Evolutionary conservation across 441 rosid genomes (phyloP), one percentile per base, ranked within the genome.

Genomic region (Viola pubescens): DNA sequence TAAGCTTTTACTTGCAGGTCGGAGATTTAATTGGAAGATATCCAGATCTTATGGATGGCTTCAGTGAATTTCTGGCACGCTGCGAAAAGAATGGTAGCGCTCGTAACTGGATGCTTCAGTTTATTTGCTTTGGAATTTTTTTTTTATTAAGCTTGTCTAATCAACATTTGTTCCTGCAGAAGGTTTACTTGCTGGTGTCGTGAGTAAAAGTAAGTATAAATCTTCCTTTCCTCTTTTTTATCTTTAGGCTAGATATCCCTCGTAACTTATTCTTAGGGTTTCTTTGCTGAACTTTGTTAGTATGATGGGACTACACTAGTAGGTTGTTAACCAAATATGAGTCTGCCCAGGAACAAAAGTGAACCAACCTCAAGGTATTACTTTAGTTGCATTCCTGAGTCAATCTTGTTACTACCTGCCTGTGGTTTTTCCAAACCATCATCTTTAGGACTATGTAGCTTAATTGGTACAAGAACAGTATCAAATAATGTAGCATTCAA

Each of bases 1-100:
- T 51, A 57, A 51, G 51, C 50, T 50, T 58, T 59, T 74, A 48
- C 61, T 65, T 75, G 76, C 60, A 94, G 99, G 87, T 87, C 42
- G 72, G 77, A 1, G 89, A 80, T 82, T 72, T 94, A 71, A 81
- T 94, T 68, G 96, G 89, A 76, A 82, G 68, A 68, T 77, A 86
- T 84, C 85, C 84, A 26, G 99, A 88, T 59, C 88, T 90, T 59
- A 85, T 90, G 87, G 99, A 79, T 16, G 91, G 82, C 57, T 83
- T 94, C 73, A 76, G 71, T 72, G 95, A 82, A 48, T 86, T 94
- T 81, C 76, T 94, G 80, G 83, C 84, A 37, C 83, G 74, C 45
- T 90, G 97, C 72, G 97, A 86, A 69, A 88, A 90, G 77, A 81
- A 77, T 56, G 97, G 99, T 94, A 83, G 63, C 46, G 5, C 48